Evolutionary conservation across 2,329 filamentous ascomycete species (phyloP).

Genomic region (Phyllosticta paracitricarpa): DNA sequence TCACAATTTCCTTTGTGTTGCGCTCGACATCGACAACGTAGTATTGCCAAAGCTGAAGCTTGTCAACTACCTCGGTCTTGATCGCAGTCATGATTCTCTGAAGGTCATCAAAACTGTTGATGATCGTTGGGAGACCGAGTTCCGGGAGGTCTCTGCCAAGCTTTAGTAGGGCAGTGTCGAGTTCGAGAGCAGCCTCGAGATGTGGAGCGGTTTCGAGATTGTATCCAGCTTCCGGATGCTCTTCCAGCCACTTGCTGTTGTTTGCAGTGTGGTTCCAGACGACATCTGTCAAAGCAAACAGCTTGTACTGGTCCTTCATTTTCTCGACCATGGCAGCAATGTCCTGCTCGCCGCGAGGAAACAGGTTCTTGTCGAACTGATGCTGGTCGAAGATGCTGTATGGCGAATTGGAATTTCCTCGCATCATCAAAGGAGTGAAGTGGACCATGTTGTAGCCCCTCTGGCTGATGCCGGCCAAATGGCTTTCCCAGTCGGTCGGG

Average conservation of each 20-base stretch:
- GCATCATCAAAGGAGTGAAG: conserved; percentile 85
- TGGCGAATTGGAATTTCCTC: conserved; percentile 86
- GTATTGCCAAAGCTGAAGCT: conserved; percentile 83
- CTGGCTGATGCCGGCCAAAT: conserved; percentile 77
- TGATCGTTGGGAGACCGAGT: conserved; percentile 64
- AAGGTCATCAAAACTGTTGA: conserved; percentile 63
- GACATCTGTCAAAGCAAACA: conserved; percentile 87
- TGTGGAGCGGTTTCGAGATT: conserved; percentile 82
- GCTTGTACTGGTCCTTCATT: conserved; percentile 74
- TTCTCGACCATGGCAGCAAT: conserved; percentile 65
- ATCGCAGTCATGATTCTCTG: conserved; percentile 73
- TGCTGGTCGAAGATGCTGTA: conserved; percentile 96
- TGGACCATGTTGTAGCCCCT: conserved; percentile 98
- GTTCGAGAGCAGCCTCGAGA: conserved; percentile 55
- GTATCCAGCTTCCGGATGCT: conserved; percentile 93
- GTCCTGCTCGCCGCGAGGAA: conserved; percentile 77
- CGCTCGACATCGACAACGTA: conserved; percentile 74
- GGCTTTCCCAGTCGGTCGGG: conserved; percentile 79
- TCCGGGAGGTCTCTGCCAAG: conserved; percentile 53
- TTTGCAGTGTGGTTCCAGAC: conserved; percentile 97
- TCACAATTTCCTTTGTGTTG: conserved; percentile 57
- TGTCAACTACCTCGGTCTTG: conserved; percentile 68
- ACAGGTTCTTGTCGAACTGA: conserved; percentile 69
- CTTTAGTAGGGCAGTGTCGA: conserved; percentile 64
- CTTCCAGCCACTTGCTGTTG: conserved; percentile 87